phyloP scores from a whole-genome alignment of 257 asterid genomes.

The Nicotiana obtusifolia region DNA sequence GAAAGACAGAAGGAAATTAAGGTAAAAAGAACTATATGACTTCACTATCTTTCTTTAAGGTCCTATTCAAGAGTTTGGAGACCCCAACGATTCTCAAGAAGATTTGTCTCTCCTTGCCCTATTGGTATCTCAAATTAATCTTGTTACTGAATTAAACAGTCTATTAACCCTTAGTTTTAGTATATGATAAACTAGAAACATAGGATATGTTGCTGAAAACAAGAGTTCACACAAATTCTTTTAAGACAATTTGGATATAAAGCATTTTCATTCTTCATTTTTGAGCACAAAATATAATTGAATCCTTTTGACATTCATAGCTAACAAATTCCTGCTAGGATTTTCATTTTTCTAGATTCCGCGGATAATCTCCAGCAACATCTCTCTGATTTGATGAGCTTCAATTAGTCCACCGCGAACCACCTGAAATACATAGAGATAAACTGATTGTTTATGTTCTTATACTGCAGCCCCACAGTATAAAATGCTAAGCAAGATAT shows the following conservation, averaged over 20 bases:
- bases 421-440: conserved; percentile 32
- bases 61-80: too few relatives aligned
- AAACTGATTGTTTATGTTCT: neutral
- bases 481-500: neutral
- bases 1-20: neutral
- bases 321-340: neutral
- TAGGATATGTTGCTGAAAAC: neutral
- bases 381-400: conserved; percentile 34
- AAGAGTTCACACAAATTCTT: neutral
- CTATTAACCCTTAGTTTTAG: too few relatives aligned
- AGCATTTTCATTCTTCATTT: neutral
- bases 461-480: neutral
- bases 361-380: conserved; percentile 37
- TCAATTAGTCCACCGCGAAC: conserved; percentile 33
- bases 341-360: conserved; percentile 24
- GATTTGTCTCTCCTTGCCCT: too few relatives aligned
- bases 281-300: neutral
- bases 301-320: neutral
- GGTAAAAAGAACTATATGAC: neutral
- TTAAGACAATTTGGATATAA: neutral
- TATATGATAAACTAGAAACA: neutral
- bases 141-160: too few relatives aligned
- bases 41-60: neutral
- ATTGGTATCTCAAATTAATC: too few relatives aligned
- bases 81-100: too few relatives aligned